A percentile compares a stretch with the other conserved stretches of the same genome.
These are phyloP conservation scores for Neurospora sp. DNA, from an alignment of 2,329 filamentous ascomycete genomes.

Conservation along the genomic window DNA sequence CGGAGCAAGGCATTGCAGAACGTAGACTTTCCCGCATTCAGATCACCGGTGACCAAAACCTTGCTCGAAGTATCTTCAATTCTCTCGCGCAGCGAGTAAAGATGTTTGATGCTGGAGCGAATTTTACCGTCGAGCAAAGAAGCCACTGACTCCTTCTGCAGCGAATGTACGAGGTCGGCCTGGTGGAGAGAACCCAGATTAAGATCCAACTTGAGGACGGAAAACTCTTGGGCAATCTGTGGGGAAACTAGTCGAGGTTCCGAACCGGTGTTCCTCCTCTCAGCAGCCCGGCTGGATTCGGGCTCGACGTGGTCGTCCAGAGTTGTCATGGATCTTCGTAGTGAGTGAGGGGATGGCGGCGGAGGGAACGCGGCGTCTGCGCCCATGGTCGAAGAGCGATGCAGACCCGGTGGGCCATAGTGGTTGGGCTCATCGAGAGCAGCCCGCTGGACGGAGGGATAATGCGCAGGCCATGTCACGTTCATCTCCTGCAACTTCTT, in stretches of 20 bases:
- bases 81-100: slow-evolving; percentile 75
- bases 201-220: slow-evolving; percentile 85
- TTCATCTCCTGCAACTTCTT: slow-evolving; percentile 83
- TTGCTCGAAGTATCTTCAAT: slow-evolving; percentile 98
- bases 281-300: slow-evolving; percentile 66
- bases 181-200: slow-evolving; percentile 83
- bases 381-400: slow-evolving; percentile 52
- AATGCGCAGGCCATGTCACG: slow-evolving; percentile 84
- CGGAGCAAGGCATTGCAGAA: slow-evolving; percentile 96
- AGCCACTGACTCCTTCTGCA: slow-evolving; percentile 87
- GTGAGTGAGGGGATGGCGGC: slow-evolving; percentile 14
- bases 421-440: slow-evolving; percentile 28
- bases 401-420: slow-evolving; percentile 44
- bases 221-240: slow-evolving; percentile 92
- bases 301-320: slow-evolving; percentile 45
- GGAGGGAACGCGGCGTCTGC: slow-evolving; percentile 27
- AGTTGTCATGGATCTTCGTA: slow-evolving; percentile 64
- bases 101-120: slow-evolving; percentile 82
- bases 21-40: slow-evolving; percentile 96
- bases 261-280: slow-evolving; percentile 41
- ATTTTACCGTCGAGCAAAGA: slow-evolving; percentile 90
- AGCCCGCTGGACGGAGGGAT: slow-evolving; percentile 69
- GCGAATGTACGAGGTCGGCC: slow-evolving; percentile 81
- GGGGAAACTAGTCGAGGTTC: slow-evolving; percentile 83
- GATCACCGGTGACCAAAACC: slow-evolving; percentile 86